Conservation (phyloP, 73 alveolate species). For the Paramecium primaurelia region DNA sequence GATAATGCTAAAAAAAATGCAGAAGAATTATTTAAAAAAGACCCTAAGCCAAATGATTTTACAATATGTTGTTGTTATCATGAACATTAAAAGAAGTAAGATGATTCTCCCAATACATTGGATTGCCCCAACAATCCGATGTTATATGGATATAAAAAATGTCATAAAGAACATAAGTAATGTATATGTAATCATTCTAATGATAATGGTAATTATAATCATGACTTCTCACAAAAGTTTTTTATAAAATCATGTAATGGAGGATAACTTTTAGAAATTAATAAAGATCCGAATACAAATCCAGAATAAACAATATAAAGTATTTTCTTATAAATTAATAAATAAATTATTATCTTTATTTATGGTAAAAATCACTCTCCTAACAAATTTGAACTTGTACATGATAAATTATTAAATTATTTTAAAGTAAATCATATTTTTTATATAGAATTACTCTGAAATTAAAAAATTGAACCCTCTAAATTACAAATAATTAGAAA, state of each 20-base stretch:
- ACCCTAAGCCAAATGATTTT: neutral
- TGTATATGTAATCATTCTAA: neutral
- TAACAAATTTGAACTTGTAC: neutral
- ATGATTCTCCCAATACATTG: too few relatives aligned
- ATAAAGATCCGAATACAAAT: neutral
- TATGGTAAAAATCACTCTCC: neutral
- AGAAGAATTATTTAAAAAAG: neutral
- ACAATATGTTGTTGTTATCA: neutral
- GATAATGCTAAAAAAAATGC: neutral
- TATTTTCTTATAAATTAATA: neutral
- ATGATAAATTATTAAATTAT: neutral
- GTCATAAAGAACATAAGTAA: neutral
- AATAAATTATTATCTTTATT: neutral
- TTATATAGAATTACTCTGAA: neutral
- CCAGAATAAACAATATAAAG: too few relatives aligned
- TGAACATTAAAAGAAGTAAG: neutral
- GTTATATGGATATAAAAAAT: neutral
- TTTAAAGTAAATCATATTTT: neutral
- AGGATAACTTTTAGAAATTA: neutral
- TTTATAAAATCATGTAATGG: neutral
- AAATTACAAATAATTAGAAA: neutral
- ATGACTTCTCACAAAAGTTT: neutral
- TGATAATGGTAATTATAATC: neutral
- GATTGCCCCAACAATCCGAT: neutral
- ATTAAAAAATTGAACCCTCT: neutral